phyloP scores from a whole-genome alignment of 371 early-diverging fungal genomes.

The Chytridiales sp. region DNA sequence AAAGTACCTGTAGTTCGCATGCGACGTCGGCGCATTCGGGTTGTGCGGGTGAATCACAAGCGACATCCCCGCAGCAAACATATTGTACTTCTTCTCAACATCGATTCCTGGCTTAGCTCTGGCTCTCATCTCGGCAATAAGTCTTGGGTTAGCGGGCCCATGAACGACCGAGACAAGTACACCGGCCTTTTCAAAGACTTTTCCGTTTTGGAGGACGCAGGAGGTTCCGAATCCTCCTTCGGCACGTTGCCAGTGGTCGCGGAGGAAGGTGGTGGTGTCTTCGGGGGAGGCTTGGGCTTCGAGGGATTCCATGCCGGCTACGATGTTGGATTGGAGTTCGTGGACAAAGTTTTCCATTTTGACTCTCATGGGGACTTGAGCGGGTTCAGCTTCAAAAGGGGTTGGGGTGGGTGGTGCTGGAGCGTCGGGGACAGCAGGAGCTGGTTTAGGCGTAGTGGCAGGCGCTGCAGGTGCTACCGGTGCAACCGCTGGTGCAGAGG shows the following conservation, averaged over 20 bases:
- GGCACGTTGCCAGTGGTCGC: constrained; percentile 76
- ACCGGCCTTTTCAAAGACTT: constrained; percentile 94
- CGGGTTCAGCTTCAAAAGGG: background rate
- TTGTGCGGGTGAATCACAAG: constrained; percentile 94
- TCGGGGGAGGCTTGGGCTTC: constrained; percentile 30
- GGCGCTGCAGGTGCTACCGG: no score
- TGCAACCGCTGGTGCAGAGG: no score
- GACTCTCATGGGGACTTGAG: constrained; percentile 65
- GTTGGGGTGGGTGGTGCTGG: no score
- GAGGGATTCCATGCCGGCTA: constrained; percentile 47
- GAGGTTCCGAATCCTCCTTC: constrained; percentile 90
- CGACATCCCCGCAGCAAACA: constrained; percentile 90
- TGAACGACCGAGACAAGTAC: constrained; percentile 57
- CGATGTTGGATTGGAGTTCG: constrained; percentile 65
- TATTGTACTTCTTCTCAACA: constrained; percentile 36
- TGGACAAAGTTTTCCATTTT: constrained; percentile 80
- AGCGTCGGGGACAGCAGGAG: no score
- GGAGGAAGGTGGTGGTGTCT: constrained; percentile 6
- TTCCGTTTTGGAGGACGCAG: constrained; percentile 87
- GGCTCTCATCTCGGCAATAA: constrained; percentile 48
- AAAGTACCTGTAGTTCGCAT: constrained; percentile 96
- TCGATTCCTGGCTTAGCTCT: constrained; percentile 48
- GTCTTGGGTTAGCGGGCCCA: constrained; percentile 37
- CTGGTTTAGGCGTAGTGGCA: no score
- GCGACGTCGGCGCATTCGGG: constrained; percentile 93